phyloP scores from a whole-genome alignment of 352 stramenopile species.

The Globisporangium ultimum region DNA sequence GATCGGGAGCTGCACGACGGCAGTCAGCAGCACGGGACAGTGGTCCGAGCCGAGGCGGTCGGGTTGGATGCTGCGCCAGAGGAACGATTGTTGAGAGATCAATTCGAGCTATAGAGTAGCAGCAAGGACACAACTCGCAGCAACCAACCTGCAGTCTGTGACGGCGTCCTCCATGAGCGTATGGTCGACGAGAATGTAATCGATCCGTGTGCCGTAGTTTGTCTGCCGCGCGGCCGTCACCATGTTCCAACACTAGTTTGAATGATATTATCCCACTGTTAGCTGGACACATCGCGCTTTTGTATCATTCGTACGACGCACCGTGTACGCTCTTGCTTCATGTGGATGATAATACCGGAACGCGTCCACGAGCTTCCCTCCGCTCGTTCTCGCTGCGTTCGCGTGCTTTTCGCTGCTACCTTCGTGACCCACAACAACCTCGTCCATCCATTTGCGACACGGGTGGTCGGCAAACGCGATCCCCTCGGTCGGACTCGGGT shows the following conservation, averaged over 20 bases:
- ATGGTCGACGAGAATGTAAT: conserved; percentile 86
- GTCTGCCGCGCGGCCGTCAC: conserved; percentile 80
- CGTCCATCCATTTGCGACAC: conserved; percentile 67
- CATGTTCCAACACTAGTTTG: conserved; percentile 80
- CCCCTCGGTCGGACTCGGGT: conserved; percentile 33
- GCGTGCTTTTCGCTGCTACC: neutral
- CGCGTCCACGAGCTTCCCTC: conserved; percentile 55
- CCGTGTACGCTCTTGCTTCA: conserved; percentile 75
- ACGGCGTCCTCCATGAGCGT: conserved; percentile 40
- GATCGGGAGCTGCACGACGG: conserved; percentile 30
- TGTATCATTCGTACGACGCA: conserved; percentile 15
- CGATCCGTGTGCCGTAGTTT: conserved; percentile 90
- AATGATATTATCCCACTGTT: neutral
- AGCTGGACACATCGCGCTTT: neutral
- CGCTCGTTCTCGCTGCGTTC: neutral
- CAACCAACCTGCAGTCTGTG: conserved; percentile 53
- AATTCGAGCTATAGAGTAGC: too few relatives aligned
- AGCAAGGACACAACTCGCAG: too few relatives aligned
- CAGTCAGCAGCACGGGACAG: conserved; percentile 62
- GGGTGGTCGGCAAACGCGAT: conserved; percentile 54
- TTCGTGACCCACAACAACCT: conserved; percentile 8
- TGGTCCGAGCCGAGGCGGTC: conserved; percentile 73
- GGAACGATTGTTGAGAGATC: neutral
- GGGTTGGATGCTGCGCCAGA: conserved; percentile 35
- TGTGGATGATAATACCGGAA: conserved; percentile 81